Percentiles rank a stretch among this genome's conserved stretches.
Evolutionary conservation across 768 basidiomycete genomes (phyloP).

Genomic region (Pholiota conissans): DNA sequence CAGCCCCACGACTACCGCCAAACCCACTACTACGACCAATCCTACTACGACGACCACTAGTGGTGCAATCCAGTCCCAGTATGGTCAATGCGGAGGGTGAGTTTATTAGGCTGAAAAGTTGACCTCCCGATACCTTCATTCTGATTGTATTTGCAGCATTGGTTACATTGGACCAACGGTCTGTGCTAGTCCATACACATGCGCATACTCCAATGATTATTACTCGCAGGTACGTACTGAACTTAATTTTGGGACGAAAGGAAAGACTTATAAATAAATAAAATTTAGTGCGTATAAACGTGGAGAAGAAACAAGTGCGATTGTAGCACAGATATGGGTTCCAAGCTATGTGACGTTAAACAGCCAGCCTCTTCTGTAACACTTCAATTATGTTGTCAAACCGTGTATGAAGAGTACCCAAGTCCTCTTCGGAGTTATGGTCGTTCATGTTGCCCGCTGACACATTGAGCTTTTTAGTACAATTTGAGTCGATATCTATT

Average conservation of each 20-base stretch:
- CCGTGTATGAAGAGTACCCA: slow-evolving; percentile 41
- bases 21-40: background rate
- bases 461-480: slow-evolving; percentile 60
- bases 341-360: too few species aligned
- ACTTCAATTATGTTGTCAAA: slow-evolving; percentile 35
- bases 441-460: slow-evolving; percentile 73
- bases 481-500: background rate
- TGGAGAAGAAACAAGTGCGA: background rate
- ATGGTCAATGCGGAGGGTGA: background rate
- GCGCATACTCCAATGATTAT: background rate
- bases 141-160: background rate
- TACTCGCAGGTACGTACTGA: background rate
- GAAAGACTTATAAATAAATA: too few species aligned
- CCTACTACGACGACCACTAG: background rate
- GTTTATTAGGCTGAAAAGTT: background rate
- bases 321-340: too few species aligned
- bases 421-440: slow-evolving; percentile 62
- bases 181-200: background rate
- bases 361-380: slow-evolving; percentile 25
- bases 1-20: too few species aligned
- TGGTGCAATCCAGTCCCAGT: background rate
- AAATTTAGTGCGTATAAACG: background rate
- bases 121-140: background rate
- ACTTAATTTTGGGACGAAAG: too few species aligned
- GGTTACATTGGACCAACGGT: background rate